Base-by-base conservation (phyloP, 805 yeast species). In the Wickerhamomyces strasburgensis region DNA sequence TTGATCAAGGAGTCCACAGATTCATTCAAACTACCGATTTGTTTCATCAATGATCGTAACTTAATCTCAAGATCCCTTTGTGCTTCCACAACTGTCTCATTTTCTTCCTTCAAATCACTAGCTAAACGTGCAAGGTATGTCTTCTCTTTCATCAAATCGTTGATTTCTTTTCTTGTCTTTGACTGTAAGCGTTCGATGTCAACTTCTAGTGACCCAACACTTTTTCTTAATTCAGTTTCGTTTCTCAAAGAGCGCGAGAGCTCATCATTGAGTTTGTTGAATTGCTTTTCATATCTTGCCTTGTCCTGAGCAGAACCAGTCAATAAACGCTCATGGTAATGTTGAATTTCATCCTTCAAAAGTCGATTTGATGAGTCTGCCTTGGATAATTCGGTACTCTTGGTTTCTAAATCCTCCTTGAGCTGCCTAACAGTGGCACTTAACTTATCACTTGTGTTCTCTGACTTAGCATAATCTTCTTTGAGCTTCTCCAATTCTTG, bases 171-270 rank as follows among this genome's bases (percentile, higher is more conserved):
- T 11, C 54, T 58, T 32, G 57, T 52, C 27, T 60, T 64, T n/a
- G 61, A 63, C 25, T 67, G 60, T n/a, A 73, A 55, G 7, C 74
- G 72, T 42, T 79, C 86, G 31, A 77, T 59, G 42, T 79, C 81
- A 44, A 78, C 70, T 29, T 70, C 73, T 19, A 81, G 59, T 27
- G 74, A 74, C 35, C 84, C 80, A 45, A 80, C 64, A 31, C 73
- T 79, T 46, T 79, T 82, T 41, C 79, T 74, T 37, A 82, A 56
- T 21, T 72, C 75, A 1, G 86, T 78, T 55, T 86, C 95, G 27
- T 67, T 68, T 47, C 78, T 78, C 61, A 78, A 64, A 44, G 75
- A 70, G 37, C 65, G 63, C 26, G 70, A 65, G 27, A 85, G 53
- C 32, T 78, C 78, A 25, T 65, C 65, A 44, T 72, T 75, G 40